These are phyloP conservation scores for Colletotrichum cereale DNA, from an alignment of 2,329 filamentous ascomycete genomes.

Conservation along the genomic window DNA sequence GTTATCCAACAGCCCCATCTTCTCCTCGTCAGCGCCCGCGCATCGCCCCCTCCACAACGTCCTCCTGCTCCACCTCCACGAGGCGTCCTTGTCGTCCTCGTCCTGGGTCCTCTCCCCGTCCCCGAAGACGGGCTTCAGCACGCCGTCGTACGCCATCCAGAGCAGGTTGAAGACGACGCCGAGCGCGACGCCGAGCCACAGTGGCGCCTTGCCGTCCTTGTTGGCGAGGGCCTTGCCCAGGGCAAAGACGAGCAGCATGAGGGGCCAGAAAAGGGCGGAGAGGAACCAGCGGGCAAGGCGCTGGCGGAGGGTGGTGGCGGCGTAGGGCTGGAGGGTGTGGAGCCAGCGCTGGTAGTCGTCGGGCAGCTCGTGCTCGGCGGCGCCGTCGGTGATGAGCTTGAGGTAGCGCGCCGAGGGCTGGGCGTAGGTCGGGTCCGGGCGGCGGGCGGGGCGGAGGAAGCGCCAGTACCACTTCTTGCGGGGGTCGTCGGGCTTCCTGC, in stretches of 20 bases:
- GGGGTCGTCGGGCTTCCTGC: constrained; percentile 35
- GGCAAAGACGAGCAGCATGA: constrained; percentile 11
- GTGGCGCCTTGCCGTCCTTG: constrained; percentile 74
- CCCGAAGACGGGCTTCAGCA: constrained; percentile 76
- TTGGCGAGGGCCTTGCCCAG: constrained; percentile 67
- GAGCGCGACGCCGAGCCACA: constrained; percentile 74
- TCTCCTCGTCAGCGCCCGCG: constrained; percentile 44
- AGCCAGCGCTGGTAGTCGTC: constrained; percentile 83
- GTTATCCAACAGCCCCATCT: constrained; percentile 31
- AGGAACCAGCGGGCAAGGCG: constrained; percentile 75
- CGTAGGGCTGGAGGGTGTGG: constrained; percentile 76
- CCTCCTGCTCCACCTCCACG: constrained; percentile 13
- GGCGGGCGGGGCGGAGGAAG: constrained; percentile 59
- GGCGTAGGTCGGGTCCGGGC: constrained; percentile 78
- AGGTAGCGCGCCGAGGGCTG: constrained; percentile 89
- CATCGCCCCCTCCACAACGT: constrained; percentile 15
- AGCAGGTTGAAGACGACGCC: constrained; percentile 58
- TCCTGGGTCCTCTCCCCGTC: constrained; percentile 80
- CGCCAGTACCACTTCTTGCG: constrained; percentile 61
- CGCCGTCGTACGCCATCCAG: constrained; percentile 60
- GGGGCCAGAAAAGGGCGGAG: constrained; percentile 53
- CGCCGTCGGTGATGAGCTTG: constrained; percentile 82
- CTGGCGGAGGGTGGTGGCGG: constrained; percentile 75
- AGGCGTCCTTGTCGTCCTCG: constrained; percentile 36
- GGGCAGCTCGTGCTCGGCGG: constrained; percentile 83